Base-by-base conservation (phyloP, 2,329 filamentous ascomycete species). In the Exophiala dermatitidis region DNA sequence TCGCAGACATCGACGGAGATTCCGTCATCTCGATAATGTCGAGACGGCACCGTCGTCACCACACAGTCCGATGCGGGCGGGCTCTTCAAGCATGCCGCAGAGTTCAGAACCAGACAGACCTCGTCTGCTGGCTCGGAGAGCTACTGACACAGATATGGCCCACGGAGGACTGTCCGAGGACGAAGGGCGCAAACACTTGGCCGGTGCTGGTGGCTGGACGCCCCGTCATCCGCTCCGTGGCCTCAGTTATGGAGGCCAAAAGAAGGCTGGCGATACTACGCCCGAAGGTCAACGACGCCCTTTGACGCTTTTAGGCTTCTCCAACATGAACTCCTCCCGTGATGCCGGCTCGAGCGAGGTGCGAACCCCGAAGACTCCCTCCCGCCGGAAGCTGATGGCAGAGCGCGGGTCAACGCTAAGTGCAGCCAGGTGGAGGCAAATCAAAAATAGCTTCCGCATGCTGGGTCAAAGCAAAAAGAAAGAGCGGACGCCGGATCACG, bases 371-470 rank as follows among this genome's bases (percentile, higher is more conserved):
- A 62, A 62, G 49, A 59, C 59, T 9, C 48, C 57, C 9, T 59
- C 60, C n/a, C 68, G 72, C 38, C 71, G 74, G 60, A 71, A 80
- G 30, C 66, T 70, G 37, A 52, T 63, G 42, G 42, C 56, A 1
- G 86, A 90, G 60, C 77, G 85, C 61, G 83, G 85, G 28, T 81
- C 85, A 2, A 89, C 84, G 10, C 83, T 86, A 4, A 74, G 74
- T 64, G 89, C 82, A 12, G 86, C 91, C 64, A 89, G 88, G 73
- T 98, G 93, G 93, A 85, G 84, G 59, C 88, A 94, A 66, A 81
- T 98, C 65, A 97, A 96, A 72, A 88, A 88, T 61, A 90, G 90
- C 0, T 72, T 97, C 45, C 90, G 88, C 67, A 76, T 95, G 56
- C 75, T 85, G 37, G 82, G 80, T 29, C 83, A 88, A 58, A 83